Percentiles rank a stretch among this genome's conserved stretches.
phyloP scores from a whole-genome alignment of 176 grass and related monocot genomes.

The Oryza australiensis region DNA sequence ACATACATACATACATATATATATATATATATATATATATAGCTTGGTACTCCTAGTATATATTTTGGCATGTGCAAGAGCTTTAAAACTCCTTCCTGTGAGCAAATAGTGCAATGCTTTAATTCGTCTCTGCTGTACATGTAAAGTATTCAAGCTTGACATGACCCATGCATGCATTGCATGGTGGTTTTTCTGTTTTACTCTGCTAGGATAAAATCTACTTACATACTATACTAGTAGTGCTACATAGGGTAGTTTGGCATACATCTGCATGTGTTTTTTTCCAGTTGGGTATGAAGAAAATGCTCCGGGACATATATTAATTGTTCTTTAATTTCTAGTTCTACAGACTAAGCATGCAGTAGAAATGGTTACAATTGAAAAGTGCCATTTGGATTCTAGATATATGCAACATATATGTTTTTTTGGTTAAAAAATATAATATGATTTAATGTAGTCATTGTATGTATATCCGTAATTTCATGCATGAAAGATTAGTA shows the following conservation, averaged over 20 bases:
- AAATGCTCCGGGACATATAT: neutral
- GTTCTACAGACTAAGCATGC: neutral
- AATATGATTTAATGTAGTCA: no score
- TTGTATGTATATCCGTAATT: neutral
- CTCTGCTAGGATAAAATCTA: neutral
- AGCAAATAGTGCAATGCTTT: slow-evolving; percentile 38
- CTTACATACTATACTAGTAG: neutral
- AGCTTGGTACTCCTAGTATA: neutral
- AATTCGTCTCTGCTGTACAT: slow-evolving; percentile 45
- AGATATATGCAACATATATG: no score
- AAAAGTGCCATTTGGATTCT: no score
- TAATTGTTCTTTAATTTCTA: slow-evolving; percentile 23
- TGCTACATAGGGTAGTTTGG: neutral
- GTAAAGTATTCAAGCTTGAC: slow-evolving; percentile 33
- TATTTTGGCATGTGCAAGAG: slow-evolving; percentile 17
- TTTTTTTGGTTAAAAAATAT: no score
- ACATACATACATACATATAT: no score
- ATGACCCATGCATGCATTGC: slow-evolving; percentile 44
- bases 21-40: no score
- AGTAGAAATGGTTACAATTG: neutral
- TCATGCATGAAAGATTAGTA: slow-evolving; percentile 15
- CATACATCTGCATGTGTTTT: slow-evolving; percentile 29
- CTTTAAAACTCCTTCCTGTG: slow-evolving; percentile 32
- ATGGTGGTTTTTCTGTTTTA: slow-evolving; percentile 37
- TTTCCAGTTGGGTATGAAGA: slow-evolving; percentile 18